Percentiles rank a stretch among this genome's conserved stretches.
Conservation (phyloP, 208 protist species). For the Trypanosoma grayi region DNA sequence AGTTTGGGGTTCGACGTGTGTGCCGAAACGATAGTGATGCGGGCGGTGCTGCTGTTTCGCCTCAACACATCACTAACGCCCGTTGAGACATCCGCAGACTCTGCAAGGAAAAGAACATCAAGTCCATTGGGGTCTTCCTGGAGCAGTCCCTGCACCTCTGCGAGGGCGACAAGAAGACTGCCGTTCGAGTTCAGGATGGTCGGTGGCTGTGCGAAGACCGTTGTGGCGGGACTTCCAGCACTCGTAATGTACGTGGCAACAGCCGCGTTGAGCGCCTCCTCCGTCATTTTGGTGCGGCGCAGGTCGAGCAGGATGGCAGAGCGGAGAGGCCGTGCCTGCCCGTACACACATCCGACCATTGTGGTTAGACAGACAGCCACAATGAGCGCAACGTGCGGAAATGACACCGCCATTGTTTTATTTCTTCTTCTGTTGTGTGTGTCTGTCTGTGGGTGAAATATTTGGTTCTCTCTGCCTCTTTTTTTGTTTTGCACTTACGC, state of each 20-base stretch:
- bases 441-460: no score
- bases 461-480: no score
- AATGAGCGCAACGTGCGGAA: constrained; percentile 6
- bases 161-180: constrained; percentile 54
- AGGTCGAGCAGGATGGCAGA: constrained; percentile 61
- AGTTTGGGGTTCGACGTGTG: constrained; percentile 59
- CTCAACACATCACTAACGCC: constrained; percentile 62
- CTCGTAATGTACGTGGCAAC: constrained; percentile 33
- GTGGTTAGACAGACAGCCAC: not conserved
- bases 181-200: constrained; percentile 60
- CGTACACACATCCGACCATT: not conserved
- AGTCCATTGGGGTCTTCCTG: constrained; percentile 30
- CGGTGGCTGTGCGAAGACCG: constrained; percentile 33
- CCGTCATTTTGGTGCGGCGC: constrained; percentile 37
- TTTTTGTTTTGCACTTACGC: no score
- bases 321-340: not conserved
- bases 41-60: constrained; percentile 29
- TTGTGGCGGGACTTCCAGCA: constrained; percentile 1
- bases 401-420: constrained; percentile 4
- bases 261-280: constrained; percentile 24
- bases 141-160: constrained; percentile 39
- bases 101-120: constrained; percentile 68
- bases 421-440: no score
- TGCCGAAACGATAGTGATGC: constrained; percentile 61
- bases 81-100: constrained; percentile 59